Evolutionary conservation across 2,329 filamentous ascomycete species (phyloP).

Genomic region (Massarina eburnea): DNA sequence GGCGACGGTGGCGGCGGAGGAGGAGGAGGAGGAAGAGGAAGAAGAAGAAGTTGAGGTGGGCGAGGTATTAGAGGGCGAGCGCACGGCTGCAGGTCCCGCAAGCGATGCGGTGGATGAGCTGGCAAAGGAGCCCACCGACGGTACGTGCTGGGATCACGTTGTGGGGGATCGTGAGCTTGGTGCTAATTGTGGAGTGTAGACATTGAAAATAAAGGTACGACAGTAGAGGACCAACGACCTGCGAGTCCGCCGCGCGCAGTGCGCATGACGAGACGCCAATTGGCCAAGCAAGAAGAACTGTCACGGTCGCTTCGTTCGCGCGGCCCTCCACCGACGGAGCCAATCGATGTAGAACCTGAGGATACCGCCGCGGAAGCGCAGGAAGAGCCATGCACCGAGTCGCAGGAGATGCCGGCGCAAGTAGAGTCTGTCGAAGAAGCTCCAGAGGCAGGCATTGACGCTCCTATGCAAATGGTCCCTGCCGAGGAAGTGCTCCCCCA

Average conservation of each 20-base stretch:
- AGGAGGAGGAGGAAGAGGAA: constrained; percentile 17
- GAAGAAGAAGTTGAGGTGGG: constrained; percentile 23
- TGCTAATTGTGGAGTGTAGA: constrained; percentile 20
- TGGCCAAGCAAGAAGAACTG: constrained; percentile 34
- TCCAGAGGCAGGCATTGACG: constrained; percentile 3
- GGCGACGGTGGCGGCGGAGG: constrained; percentile 22
- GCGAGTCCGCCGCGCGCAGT: constrained; percentile 28
- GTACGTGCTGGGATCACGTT: constrained; percentile 18
- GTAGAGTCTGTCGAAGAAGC: constrained; percentile 3
- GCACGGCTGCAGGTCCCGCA: constrained; percentile 11
- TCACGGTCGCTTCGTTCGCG: constrained; percentile 22
- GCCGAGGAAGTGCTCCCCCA: neutral
- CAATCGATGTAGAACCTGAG: constrained; percentile 6
- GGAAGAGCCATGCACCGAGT: constrained; percentile 2
- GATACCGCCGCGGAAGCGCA: constrained; percentile 7
- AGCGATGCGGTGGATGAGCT: constrained; percentile 26
- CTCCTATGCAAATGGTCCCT: no score
- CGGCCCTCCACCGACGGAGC: constrained; percentile 12
- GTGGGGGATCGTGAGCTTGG: constrained; percentile 6
- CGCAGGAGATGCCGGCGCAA: constrained; percentile 2
- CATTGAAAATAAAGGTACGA: constrained; percentile 17
- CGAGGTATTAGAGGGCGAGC: constrained; percentile 25
- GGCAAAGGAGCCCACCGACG: constrained; percentile 13
- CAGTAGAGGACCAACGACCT: constrained; percentile 23
- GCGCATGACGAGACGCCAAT: constrained; percentile 38